A percentile compares a stretch with the other conserved stretches of the same genome.
Evolutionary conservation across 2,329 filamentous ascomycete genomes (phyloP).

Genomic region (Ceratocystis eucalypticola): DNA sequence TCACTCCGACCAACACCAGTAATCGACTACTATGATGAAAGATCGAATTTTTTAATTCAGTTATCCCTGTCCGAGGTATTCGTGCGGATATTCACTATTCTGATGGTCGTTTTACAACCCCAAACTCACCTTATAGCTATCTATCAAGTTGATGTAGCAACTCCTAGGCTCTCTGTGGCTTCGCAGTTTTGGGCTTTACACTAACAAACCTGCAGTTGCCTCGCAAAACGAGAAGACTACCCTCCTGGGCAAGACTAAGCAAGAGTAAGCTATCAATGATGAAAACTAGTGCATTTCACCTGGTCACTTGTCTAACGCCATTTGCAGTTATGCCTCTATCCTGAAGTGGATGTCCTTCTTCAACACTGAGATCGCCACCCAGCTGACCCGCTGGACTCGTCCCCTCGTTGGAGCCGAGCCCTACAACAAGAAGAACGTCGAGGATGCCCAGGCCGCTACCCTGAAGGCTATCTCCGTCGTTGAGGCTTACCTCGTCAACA

Average conservation of each 20-base stretch:
- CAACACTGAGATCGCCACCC: slow-evolving; percentile 71
- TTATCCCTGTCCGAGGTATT: slow-evolving; percentile 21
- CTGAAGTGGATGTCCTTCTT: slow-evolving; percentile 96
- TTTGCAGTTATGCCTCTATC: slow-evolving; percentile 71
- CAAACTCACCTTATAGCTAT: not conserved
- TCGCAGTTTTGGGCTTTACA: not conserved
- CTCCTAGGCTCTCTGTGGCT: not conserved
- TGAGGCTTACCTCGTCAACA: slow-evolving; percentile 76
- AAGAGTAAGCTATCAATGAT: slow-evolving; percentile 55
- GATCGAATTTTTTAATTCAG: slow-evolving; percentile 20
- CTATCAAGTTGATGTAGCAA: slow-evolving; percentile 6
- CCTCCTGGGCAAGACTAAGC: slow-evolving; percentile 98
- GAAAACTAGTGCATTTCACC: not conserved
- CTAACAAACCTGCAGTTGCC: slow-evolving; percentile 50
- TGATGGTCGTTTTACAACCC: slow-evolving; percentile 15
- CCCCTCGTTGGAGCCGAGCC: slow-evolving; percentile 67
- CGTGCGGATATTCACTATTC: slow-evolving; percentile 19
- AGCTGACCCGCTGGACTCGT: slow-evolving; percentile 67
- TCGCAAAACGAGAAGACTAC: slow-evolving; percentile 99
- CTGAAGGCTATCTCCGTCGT: slow-evolving; percentile 56
- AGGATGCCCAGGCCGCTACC: slow-evolving; percentile 59
- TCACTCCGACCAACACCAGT: slow-evolving; percentile 2
- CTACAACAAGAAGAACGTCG: slow-evolving; percentile 98
- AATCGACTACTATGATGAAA: slow-evolving; percentile 15
- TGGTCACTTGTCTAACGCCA: not conserved